These are phyloP conservation scores for Pseudogymnoascus sp. DNA, from an alignment of 2,329 filamentous ascomycete species.

Conservation along the genomic window DNA sequence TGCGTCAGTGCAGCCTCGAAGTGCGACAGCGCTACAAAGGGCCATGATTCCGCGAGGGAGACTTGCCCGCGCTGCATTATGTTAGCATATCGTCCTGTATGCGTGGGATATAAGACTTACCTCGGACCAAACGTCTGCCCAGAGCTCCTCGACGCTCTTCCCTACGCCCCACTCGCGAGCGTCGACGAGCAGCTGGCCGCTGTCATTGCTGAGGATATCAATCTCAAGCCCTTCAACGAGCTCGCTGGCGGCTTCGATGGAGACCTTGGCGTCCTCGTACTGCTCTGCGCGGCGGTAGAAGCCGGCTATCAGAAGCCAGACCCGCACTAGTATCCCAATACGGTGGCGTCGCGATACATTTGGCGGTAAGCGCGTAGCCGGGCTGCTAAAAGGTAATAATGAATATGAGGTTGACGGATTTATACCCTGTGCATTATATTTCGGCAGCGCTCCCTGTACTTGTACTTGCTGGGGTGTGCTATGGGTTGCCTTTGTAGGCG, in stretches of 20 bases:
- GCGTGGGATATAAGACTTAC: slow-evolving; percentile 41
- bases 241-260: slow-evolving; percentile 73
- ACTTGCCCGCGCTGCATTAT: slow-evolving; percentile 26
- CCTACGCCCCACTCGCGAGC: slow-evolving; percentile 68
- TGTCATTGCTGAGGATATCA: slow-evolving; percentile 54
- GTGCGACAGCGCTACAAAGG: slow-evolving; percentile 62
- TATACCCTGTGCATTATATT: background rate
- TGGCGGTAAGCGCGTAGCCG: slow-evolving; percentile 41
- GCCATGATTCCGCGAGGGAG: slow-evolving; percentile 28
- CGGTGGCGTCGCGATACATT: slow-evolving; percentile 45
- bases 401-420: background rate
- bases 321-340: slow-evolving; percentile 55
- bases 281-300: slow-evolving; percentile 79
- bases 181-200: slow-evolving; percentile 54
- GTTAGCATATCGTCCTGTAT: slow-evolving; percentile 24
- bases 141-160: slow-evolving; percentile 75
- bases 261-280: slow-evolving; percentile 70
- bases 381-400: slow-evolving; percentile 11
- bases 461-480: background rate
- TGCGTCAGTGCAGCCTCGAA: slow-evolving; percentile 80
- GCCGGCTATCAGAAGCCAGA: slow-evolving; percentile 85
- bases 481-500: background rate
- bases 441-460: background rate
- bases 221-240: slow-evolving; percentile 64
- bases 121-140: slow-evolving; percentile 76